Base-by-base conservation (phyloP, 768 basidiomycete species). In the Boletus tylopilopsis region DNA sequence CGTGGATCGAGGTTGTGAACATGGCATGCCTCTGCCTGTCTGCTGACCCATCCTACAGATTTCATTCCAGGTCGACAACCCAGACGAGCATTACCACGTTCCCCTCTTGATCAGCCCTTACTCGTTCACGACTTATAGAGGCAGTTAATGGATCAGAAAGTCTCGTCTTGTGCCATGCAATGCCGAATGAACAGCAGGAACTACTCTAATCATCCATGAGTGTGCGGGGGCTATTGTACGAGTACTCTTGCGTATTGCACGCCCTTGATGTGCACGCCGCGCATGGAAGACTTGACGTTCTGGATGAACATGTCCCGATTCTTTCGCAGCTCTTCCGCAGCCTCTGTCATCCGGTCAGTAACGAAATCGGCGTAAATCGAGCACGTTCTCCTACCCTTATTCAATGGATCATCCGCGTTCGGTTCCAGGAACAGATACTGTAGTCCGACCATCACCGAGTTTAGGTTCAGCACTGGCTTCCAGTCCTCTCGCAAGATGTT, bases 401-500 rank as follows among this genome's bases (percentile, higher is more conserved):
- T 99, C 63, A 99, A 67, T 15, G 96, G 96, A 71, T 99, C 96
- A 60, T 98, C 95, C 33, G 96, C 90, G 61, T 99, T 99, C 13
- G 96, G 96, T 70, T 99, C 96, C 49, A 99, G 76, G 79, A 99
- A 99, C 45, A 99, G 80, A 64, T 97, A 99, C 68, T 99, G 96
- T 49, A 99, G 71, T 30, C 96, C 96, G 51, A 98, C 91, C 92
- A 98, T 95, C 56, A 99, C 92, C 25, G 94, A 91, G 67, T 94
- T 97, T 45, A 99, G 77, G 70, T 97, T 98, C 37, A 99, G 76
- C 4, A 99, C 96, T 6, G 96, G 96, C 65, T 99, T 99, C 96
- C 96, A 99, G 72, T 99, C 96, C 75, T 99, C 96, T 66, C 96
- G 84, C 50, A 98, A 80, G 66, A 98, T 97, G 71, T 98, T 98